These are phyloP conservation scores for Ploettnerulaceae sp. DNA, from an alignment of 2,329 filamentous ascomycete species.

Conservation along the genomic window DNA sequence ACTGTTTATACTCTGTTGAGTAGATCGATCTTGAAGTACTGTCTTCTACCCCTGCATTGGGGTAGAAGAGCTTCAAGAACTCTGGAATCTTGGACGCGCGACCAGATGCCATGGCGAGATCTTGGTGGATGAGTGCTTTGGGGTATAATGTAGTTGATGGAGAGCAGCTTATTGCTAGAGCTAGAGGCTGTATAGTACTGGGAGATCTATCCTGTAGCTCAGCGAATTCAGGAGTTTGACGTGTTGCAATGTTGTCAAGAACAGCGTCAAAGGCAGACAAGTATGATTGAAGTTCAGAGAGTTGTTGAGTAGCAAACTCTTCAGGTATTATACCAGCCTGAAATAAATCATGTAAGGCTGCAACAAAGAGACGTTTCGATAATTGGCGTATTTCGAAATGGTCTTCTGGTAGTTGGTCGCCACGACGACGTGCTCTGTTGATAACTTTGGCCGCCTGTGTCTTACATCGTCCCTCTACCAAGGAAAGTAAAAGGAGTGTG, in stretches of 20 bases:
- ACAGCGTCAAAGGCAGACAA: constrained; percentile 26
- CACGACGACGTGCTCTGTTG: constrained; percentile 23
- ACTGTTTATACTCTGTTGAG: constrained; percentile 10
- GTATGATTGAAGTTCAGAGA: constrained; percentile 23
- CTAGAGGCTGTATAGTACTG: constrained; percentile 1
- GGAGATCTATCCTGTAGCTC: neutral
- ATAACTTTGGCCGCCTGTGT: constrained; percentile 26
- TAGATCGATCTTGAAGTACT: constrained; percentile 3
- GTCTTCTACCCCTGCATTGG: neutral
- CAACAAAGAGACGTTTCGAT: constrained; percentile 23
- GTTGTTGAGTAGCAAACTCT: constrained; percentile 18
- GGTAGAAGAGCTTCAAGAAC: constrained; percentile 9
- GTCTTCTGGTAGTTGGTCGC: constrained; percentile 25
- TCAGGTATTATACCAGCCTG: constrained; percentile 28
- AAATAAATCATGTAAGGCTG: constrained; percentile 23
- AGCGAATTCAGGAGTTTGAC: constrained; percentile 5
- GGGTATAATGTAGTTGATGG: neutral
- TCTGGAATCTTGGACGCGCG: neutral
- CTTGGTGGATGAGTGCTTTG: constrained; percentile 6
- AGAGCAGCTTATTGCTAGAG: neutral
- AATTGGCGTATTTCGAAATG: constrained; percentile 26
- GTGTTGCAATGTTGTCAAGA: constrained; percentile 24
- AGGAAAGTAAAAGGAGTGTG: constrained; percentile 29
- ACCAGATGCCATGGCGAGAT: neutral
- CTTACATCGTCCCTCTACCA: constrained; percentile 31